phyloP scores from a whole-genome alignment of 1,139 yeast genomes.

The Sugiyamaella xylanicola region DNA sequence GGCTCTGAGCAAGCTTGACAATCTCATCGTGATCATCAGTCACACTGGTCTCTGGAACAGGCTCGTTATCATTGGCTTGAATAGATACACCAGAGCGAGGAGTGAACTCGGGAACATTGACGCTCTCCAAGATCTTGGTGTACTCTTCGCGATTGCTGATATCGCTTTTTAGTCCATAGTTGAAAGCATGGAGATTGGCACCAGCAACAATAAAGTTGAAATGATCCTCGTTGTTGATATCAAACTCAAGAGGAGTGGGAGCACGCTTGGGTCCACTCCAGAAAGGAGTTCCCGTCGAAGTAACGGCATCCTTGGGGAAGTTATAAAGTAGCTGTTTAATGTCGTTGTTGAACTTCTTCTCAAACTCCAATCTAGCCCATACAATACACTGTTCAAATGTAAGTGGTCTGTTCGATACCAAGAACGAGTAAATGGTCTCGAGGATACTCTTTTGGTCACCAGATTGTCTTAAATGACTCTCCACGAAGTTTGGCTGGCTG shows the following conservation, averaged over 20 bases:
- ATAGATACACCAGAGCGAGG: slow-evolving; percentile 80
- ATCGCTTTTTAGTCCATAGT: slow-evolving; percentile 65
- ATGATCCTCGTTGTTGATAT: slow-evolving; percentile 73
- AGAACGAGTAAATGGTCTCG: slow-evolving; percentile 71
- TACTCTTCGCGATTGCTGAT: slow-evolving; percentile 43
- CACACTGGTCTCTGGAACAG: slow-evolving; percentile 33
- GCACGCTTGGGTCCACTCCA: slow-evolving; percentile 99
- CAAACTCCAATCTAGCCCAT: slow-evolving; percentile 94
- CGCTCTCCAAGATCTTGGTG: slow-evolving; percentile 51
- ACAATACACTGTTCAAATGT: slow-evolving; percentile 89
- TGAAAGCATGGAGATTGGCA: slow-evolving; percentile 87
- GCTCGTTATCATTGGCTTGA: slow-evolving; percentile 75
- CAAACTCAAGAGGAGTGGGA: slow-evolving; percentile 80
- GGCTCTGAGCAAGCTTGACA: slow-evolving; percentile 61
- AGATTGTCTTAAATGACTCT: slow-evolving; percentile 83
- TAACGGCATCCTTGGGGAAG: slow-evolving; percentile 91
- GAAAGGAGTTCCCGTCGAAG: slow-evolving; percentile 88
- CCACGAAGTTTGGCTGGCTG: slow-evolving; percentile 90
- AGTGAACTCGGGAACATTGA: slow-evolving; percentile 63
- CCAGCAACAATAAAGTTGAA: slow-evolving; percentile 82
- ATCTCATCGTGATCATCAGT: slow-evolving; percentile 58
- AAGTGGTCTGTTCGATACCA: slow-evolving; percentile 76
- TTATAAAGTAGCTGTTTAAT: slow-evolving; percentile 86
- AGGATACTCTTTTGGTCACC: slow-evolving; percentile 89
- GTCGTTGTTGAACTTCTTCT: slow-evolving; percentile 78